phyloP scores from a whole-genome alignment of 2,329 filamentous ascomycete species.

The Furcasterigmium furcatum region DNA sequence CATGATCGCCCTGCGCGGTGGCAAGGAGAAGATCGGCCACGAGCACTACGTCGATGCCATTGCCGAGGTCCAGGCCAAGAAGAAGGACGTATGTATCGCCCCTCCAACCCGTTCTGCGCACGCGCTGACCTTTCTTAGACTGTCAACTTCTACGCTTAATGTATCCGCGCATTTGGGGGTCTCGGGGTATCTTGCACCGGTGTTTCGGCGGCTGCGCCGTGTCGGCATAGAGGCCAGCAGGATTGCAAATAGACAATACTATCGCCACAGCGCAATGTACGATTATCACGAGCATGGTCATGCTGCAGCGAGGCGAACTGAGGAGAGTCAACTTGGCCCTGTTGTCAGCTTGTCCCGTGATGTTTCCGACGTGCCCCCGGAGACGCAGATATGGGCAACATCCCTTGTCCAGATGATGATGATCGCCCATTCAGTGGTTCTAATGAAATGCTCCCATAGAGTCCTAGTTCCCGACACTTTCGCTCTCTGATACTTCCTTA shows the following conservation, averaged over 20 bases:
- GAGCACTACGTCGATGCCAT: conserved; percentile 99
- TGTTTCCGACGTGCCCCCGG: too few species aligned
- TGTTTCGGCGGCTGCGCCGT: conserved; percentile 4
- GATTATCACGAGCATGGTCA: background rate
- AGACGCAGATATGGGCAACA: too few species aligned
- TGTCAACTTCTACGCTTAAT: conserved; percentile 54
- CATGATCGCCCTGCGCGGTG: conserved; percentile 95
- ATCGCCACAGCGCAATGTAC: conserved; percentile 1
- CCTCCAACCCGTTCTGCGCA: background rate
- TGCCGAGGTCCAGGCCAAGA: conserved; percentile 90
- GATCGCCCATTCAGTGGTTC: too few species aligned
- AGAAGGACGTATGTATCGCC: conserved; percentile 70
- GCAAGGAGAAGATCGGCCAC: conserved; percentile 94
- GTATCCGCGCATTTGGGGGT: conserved; percentile 3
- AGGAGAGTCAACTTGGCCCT: too few species aligned
- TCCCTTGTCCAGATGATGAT: too few species aligned
- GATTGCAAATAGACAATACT: background rate
- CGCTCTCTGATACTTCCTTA: too few species aligned
- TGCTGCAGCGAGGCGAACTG: too few species aligned
- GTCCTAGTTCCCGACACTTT: too few species aligned
- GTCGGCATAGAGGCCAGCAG: background rate
- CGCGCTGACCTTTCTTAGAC: conserved; percentile 36
- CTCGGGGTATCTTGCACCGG: conserved; percentile 7
- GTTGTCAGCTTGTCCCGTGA: too few species aligned
- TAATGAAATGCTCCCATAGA: too few species aligned